These are phyloP conservation scores for Elasticomyces elasticus DNA, from an alignment of 495 filamentous ascomycete genomes.

Conservation along the genomic window DNA sequence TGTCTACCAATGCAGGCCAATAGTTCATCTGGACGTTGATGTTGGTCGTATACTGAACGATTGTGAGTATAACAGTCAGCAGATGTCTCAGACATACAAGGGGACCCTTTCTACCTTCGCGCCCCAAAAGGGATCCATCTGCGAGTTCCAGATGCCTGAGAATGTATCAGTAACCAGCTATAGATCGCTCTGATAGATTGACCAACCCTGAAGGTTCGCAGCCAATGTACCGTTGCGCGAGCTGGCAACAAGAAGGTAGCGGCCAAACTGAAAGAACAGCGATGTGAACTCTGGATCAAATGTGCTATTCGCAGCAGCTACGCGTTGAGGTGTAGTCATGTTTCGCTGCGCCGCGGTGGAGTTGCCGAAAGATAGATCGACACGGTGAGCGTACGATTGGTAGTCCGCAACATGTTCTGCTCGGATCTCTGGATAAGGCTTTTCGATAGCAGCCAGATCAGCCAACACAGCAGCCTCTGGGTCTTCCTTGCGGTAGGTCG, in stretches of 20 bases:
- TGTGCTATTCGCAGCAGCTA: neutral
- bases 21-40: conserved; percentile 55
- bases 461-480: conserved; percentile 4
- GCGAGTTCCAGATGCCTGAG: conserved; percentile 44
- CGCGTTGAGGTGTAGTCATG: neutral
- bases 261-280: conserved; percentile 40
- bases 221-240: conserved; percentile 40
- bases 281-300: conserved; percentile 29
- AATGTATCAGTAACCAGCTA: neutral
- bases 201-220: conserved; percentile 41
- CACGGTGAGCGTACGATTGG: conserved; percentile 1
- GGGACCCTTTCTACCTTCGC: too few relatives aligned
- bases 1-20: conserved; percentile 36
- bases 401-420: conserved; percentile 6
- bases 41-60: conserved; percentile 50
- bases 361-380: conserved; percentile 4
- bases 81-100: too few relatives aligned
- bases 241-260: conserved; percentile 40
- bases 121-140: conserved; percentile 42
- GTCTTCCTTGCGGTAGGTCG: neutral
- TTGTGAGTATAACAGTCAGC: too few relatives aligned
- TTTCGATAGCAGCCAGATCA: neutral
- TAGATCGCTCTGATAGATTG: neutral
- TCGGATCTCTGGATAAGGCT: conserved; percentile 7
- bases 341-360: neutral